Evolutionary conservation across 345 rosid species (phyloP).

Genomic region (Aurinia saxatilis): DNA sequence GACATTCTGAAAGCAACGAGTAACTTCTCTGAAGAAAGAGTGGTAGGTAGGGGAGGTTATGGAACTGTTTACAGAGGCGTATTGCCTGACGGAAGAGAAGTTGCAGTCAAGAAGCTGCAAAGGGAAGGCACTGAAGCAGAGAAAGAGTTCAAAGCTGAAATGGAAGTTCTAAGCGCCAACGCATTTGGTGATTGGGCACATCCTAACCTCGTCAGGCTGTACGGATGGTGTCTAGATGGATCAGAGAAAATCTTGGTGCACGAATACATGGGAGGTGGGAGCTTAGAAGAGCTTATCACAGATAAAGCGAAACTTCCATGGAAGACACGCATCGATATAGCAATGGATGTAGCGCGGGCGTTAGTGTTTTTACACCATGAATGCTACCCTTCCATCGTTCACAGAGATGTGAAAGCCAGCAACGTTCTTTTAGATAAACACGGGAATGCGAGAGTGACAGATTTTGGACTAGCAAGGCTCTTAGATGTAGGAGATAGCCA

Average conservation of each 20-base stretch:
- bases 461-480: conserved; percentile 83
- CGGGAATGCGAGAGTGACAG: conserved; percentile 76
- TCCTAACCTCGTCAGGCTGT: conserved; percentile 80
- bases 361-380: conserved; percentile 84
- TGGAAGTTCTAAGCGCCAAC: conserved; percentile 81
- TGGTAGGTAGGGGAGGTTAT: conserved; percentile 84
- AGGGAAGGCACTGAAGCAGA: conserved; percentile 84
- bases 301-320: conserved; percentile 56
- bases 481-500: conserved; percentile 70
- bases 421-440: conserved; percentile 66
- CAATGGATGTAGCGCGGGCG: conserved; percentile 67
- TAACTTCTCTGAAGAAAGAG: conserved; percentile 62
- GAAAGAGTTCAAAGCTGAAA: conserved; percentile 78
- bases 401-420: conserved; percentile 94
- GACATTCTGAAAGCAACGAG: conserved; percentile 82
- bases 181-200: conserved; percentile 88
- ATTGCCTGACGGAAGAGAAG: conserved; percentile 76
- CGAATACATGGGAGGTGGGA: conserved; percentile 87
- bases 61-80: conserved; percentile 76
- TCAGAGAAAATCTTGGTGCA: conserved; percentile 76
- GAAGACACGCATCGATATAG: conserved; percentile 51
- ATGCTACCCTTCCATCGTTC: conserved; percentile 81
- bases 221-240: conserved; percentile 85
- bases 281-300: conserved; percentile 68
- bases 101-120: conserved; percentile 87